Conservation (phyloP, 1,284 basidiomycete genomes). For the Pulchroboletus neoregius region DNA sequence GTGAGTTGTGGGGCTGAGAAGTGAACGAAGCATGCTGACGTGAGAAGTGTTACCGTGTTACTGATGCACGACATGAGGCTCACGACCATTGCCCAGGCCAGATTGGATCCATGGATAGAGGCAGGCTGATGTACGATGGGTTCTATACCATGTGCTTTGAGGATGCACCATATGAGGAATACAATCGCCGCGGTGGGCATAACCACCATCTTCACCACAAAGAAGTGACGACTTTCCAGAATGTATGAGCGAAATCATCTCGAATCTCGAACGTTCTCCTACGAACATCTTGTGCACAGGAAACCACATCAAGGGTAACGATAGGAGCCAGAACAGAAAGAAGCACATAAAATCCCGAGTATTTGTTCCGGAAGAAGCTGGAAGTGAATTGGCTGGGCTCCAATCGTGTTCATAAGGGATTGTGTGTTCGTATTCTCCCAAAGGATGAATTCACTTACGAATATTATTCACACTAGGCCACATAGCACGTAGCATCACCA, state of each 20-base stretch:
- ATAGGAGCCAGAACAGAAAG: slow-evolving; percentile 84
- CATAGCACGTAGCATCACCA: slow-evolving; percentile 68
- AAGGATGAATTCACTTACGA: slow-evolving; percentile 39
- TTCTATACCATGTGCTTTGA: slow-evolving; percentile 75
- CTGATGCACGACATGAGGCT: slow-evolving; percentile 77
- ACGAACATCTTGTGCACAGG: slow-evolving; percentile 75
- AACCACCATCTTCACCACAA: slow-evolving; percentile 76
- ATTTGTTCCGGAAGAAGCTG: slow-evolving; percentile 65
- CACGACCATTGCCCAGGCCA: slow-evolving; percentile 79
- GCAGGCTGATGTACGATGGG: slow-evolving; percentile 72
- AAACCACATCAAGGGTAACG: slow-evolving; percentile 76
- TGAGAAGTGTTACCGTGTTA: slow-evolving; percentile 75
- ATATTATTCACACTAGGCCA: slow-evolving; percentile 72
- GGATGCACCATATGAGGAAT: slow-evolving; percentile 81
- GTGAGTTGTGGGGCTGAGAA: slow-evolving; percentile 17
- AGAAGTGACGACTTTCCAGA: slow-evolving; percentile 64
- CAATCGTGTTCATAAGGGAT: slow-evolving; percentile 10
- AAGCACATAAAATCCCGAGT: slow-evolving; percentile 75
- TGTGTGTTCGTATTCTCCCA: background rate
- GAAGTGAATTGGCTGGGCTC: slow-evolving; percentile 40
- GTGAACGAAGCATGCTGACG: slow-evolving; percentile 38
- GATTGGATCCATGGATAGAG: slow-evolving; percentile 61
- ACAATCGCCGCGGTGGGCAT: slow-evolving; percentile 69
- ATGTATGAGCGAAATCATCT: slow-evolving; percentile 10
- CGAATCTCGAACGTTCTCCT: slow-evolving; percentile 16